Base-by-base conservation (phyloP, 2,329 filamentous ascomycete genomes). In the Xenosphaeropsis pyriputrescens region DNA sequence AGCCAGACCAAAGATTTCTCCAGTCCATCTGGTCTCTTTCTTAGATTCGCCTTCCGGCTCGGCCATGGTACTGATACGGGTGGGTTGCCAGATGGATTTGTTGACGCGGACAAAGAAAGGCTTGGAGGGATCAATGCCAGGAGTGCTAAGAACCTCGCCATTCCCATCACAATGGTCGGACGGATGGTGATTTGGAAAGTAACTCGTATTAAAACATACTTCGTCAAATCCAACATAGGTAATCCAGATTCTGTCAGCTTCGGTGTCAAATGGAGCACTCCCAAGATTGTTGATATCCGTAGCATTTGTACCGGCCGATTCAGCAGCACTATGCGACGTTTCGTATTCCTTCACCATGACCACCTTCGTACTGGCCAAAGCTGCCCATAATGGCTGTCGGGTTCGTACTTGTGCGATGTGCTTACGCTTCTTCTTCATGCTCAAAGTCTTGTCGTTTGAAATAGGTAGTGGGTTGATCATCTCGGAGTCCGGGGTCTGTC, bases 311-410 rank as follows among this genome's bases (percentile, higher is more conserved):
- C 79, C 79, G 22, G 72, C 75, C 36, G 77, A 79, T 59, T 86
- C 82, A 39, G 74, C 73, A 42, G 79, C 72, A 41, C 79, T 76
- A 55, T 83, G 77, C 47, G 83, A 89, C 55, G 93, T 73, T 60
- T 86, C 81, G 50, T 85, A 84, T 59, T 86, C 88, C 63, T 93
- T 91, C 54, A 93, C 79, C 61, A 94, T 85, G 50, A 91, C 89
- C 56, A 95, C 88, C 68, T 95, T 95, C 54, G 88, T 94, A 62
- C 85, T 94, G 37, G 88, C 88, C 49, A 95, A 72, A 35, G 88
- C 88, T 45, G 88, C 85, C 88, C 88, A 95, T 46, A 95, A 73
- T 35, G 88, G 88, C 61, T 95, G 88, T 54, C 85, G 79, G 56
- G 85, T 84, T 57, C 88, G 72, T 47, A 93, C 85, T 58, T 91